phyloP scores from a whole-genome alignment of 2,329 filamentous ascomycete genomes.

The Ophiosphaerella korrae region DNA sequence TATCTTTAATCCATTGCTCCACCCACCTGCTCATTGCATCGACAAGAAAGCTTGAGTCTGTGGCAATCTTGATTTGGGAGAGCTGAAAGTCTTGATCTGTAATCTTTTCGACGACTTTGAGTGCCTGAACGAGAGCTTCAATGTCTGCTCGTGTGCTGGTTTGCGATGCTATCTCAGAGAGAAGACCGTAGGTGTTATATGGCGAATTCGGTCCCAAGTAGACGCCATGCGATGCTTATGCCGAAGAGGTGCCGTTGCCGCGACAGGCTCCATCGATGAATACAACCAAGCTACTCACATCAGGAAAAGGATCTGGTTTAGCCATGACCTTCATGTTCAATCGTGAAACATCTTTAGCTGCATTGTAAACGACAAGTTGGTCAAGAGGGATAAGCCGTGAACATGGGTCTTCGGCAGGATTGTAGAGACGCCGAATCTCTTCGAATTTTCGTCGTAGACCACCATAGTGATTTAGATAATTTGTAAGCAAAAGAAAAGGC shows the following conservation, averaged over 20 bases:
- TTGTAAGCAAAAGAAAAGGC: too few species aligned
- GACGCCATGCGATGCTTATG: slow-evolving; percentile 19
- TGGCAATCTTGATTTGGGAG: slow-evolving; percentile 16
- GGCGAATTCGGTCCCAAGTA: slow-evolving; percentile 18
- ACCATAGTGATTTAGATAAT: neutral
- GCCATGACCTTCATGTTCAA: slow-evolving; percentile 2
- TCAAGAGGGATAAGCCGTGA: neutral
- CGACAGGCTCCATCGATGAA: slow-evolving; percentile 29
- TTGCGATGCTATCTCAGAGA: neutral
- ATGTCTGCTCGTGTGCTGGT: slow-evolving; percentile 25
- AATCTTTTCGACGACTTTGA: slow-evolving; percentile 9
- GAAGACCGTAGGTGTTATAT: slow-evolving; percentile 3
- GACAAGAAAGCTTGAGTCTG: slow-evolving; percentile 45
- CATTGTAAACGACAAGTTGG: slow-evolving; percentile 9
- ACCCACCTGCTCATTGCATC: slow-evolving; percentile 40
- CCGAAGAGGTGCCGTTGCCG: slow-evolving; percentile 17
- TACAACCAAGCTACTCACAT: slow-evolving; percentile 14
- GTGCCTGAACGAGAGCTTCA: slow-evolving; percentile 12
- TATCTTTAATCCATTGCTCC: slow-evolving; percentile 37
- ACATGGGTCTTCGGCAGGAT: neutral
- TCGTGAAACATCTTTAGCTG: slow-evolving; percentile 8
- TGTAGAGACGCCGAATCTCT: neutral
- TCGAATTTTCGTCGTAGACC: neutral
- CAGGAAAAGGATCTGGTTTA: neutral
- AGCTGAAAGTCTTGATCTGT: slow-evolving; percentile 17